Evolutionary conservation across 129 eudicot species (phyloP).

Genomic region (Calendula officinalis): DNA sequence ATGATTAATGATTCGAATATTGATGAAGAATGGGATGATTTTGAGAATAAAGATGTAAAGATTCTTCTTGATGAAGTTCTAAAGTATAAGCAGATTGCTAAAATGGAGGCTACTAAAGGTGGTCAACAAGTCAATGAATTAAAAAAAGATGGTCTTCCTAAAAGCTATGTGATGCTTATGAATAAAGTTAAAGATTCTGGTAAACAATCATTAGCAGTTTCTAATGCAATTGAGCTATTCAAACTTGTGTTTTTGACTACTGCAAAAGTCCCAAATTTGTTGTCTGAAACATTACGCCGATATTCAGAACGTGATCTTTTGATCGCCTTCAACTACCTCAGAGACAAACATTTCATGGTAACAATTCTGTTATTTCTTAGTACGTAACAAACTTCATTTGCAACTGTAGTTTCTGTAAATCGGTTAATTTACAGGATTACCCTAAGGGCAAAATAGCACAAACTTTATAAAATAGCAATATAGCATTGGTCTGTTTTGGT

Average conservation of each 20-base stretch:
- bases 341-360: slow-evolving; percentile 83
- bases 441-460: too few species aligned
- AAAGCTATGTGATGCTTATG: slow-evolving; percentile 46
- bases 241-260: slow-evolving; percentile 81
- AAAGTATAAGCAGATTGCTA: slow-evolving; percentile 46
- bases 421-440: too few species aligned
- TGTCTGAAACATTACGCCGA: slow-evolving; percentile 77
- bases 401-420: not conserved
- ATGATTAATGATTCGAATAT: slow-evolving; percentile 25
- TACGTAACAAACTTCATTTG: too few species aligned
- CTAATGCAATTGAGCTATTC: slow-evolving; percentile 90
- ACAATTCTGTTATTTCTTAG: slow-evolving; percentile 4
- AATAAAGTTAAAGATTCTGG: slow-evolving; percentile 34
- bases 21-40: slow-evolving; percentile 69
- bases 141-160: slow-evolving; percentile 37
- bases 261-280: slow-evolving; percentile 57
- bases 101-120: slow-evolving; percentile 36
- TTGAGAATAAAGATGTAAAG: slow-evolving; percentile 53
- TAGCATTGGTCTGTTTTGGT: too few species aligned
- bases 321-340: slow-evolving; percentile 81
- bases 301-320: slow-evolving; percentile 94
- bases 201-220: slow-evolving; percentile 68
- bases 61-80: slow-evolving; percentile 61
- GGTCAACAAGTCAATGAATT: slow-evolving; percentile 33
- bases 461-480: too few species aligned